Percentiles rank a stretch among this genome's conserved stretches.
Conservation (phyloP, 179 eudicot species). For the Drosera spatulata region DNA sequence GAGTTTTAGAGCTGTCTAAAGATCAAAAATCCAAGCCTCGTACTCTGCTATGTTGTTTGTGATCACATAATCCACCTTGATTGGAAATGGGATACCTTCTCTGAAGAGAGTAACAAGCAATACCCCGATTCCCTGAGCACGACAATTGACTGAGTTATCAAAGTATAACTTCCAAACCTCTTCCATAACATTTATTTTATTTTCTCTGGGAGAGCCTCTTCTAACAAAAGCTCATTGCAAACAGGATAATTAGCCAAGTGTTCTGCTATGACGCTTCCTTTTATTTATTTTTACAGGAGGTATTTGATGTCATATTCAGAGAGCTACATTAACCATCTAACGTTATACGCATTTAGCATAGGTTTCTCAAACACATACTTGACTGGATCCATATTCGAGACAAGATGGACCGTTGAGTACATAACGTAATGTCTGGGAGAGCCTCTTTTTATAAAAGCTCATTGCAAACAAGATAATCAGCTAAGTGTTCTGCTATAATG, state of each 20-base stretch:
- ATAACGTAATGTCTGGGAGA: not conserved
- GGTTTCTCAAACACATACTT: not conserved
- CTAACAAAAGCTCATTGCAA: not conserved
- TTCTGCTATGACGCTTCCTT: not conserved
- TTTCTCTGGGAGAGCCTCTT: not conserved
- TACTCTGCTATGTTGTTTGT: not conserved
- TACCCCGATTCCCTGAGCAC: not conserved
- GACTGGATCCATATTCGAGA: not conserved
- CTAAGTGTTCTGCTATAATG: not conserved
- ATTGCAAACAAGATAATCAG: not conserved
- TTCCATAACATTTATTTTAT: not conserved
- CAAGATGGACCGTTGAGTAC: not conserved
- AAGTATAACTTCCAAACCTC: not conserved
- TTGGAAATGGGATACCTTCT: not conserved
- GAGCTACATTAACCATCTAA: not conserved
- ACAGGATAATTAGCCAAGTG: not conserved
- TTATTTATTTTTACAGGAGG: not conserved
- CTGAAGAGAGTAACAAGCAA: not conserved
- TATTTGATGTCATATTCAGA: not conserved
- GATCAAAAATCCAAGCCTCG: not conserved
- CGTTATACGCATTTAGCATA: not conserved
- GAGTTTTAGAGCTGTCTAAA: not conserved
- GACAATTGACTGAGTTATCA: not conserved
- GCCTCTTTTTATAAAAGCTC: not conserved
- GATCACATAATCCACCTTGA: not conserved